Conservation (phyloP, 1,139 yeast species). For the Arxiozyma slooffiae region DNA sequence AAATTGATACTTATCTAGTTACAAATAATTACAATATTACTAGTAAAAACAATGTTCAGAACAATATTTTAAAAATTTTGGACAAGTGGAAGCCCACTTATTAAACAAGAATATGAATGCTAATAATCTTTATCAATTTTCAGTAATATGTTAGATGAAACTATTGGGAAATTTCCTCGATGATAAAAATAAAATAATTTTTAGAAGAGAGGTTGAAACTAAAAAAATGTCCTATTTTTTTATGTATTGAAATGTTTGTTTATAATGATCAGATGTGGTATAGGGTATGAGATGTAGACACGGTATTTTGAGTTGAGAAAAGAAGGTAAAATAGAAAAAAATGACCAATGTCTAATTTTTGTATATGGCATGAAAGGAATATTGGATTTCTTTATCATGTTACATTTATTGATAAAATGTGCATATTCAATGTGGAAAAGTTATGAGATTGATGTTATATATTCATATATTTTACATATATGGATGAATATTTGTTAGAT, state of each 20-base stretch:
- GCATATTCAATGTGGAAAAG: too few species aligned
- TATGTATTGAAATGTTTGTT: background rate
- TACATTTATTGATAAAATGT: too few species aligned
- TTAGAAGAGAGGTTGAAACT: background rate
- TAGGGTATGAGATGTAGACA: background rate
- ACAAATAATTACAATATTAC: background rate
- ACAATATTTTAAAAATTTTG: background rate
- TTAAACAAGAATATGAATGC: constrained; percentile 1
- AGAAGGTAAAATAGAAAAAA: too few species aligned
- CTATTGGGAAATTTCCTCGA: too few species aligned
- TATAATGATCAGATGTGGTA: background rate
- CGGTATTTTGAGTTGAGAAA: background rate
- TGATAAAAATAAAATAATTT: constrained; percentile 2
- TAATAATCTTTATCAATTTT: constrained; percentile 10
- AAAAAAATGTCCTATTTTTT: background rate
- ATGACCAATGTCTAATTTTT: background rate
- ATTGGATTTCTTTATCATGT: too few species aligned
- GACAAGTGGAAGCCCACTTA: constrained; percentile 1
- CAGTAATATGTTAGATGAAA: constrained; percentile 7
- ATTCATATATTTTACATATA: background rate
- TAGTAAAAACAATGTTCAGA: background rate
- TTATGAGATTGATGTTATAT: background rate
- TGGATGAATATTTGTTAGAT: background rate
- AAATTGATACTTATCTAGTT: background rate
- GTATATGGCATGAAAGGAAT: background rate